phyloP scores from a whole-genome alignment of 352 stramenopile genomes.

The Phytophthora citricola region DNA sequence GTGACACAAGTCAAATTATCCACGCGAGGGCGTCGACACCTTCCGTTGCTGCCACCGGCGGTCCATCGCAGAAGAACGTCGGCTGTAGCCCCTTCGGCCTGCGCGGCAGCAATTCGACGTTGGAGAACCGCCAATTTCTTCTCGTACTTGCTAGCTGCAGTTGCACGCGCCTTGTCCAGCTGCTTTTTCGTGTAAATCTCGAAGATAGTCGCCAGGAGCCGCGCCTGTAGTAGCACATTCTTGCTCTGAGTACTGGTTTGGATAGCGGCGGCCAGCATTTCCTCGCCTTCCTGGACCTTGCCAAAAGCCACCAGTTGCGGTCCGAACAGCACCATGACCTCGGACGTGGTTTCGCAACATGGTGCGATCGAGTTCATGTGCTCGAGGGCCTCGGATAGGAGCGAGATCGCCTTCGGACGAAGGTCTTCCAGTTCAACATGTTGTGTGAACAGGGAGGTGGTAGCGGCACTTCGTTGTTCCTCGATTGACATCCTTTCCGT shows the following conservation, averaged over 20 bases:
- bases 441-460: slow-evolving; percentile 13
- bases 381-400: slow-evolving; percentile 62
- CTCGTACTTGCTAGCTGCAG: slow-evolving; percentile 61
- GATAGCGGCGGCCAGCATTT: slow-evolving; percentile 66
- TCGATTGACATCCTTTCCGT: slow-evolving; percentile 40
- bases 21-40: slow-evolving; percentile 17
- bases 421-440: slow-evolving; percentile 53
- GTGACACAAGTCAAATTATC: slow-evolving; percentile 18
- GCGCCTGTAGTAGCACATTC: slow-evolving; percentile 74
- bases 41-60: slow-evolving; percentile 17
- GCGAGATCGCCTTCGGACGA: slow-evolving; percentile 44
- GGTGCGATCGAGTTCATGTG: slow-evolving; percentile 49
- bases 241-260: slow-evolving; percentile 63
- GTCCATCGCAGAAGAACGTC: slow-evolving; percentile 63
- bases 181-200: slow-evolving; percentile 54
- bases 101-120: slow-evolving; percentile 54
- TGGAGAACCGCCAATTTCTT: slow-evolving; percentile 70
- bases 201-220: slow-evolving; percentile 67
- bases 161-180: slow-evolving; percentile 45
- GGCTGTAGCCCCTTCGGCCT: slow-evolving; percentile 43
- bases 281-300: slow-evolving; percentile 58
- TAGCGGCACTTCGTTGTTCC: not conserved
- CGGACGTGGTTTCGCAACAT: slow-evolving; percentile 63
- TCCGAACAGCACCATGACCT: slow-evolving; percentile 79
- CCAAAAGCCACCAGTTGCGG: slow-evolving; percentile 51